phyloP scores from a whole-genome alignment of 305 asterid species.

The Fraxinus sp. region DNA sequence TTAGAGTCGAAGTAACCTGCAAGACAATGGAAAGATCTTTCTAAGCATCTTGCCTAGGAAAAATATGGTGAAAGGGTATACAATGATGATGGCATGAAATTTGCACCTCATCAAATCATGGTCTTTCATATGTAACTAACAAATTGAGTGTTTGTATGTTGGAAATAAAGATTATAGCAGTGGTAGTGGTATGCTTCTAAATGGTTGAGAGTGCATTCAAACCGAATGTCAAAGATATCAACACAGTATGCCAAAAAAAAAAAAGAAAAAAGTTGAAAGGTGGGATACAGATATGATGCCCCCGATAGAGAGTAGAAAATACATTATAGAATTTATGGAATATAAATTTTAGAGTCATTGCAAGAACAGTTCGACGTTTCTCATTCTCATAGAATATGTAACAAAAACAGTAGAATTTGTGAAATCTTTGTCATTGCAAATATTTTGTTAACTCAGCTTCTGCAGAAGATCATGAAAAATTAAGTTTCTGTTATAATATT shows the following conservation, averaged over 20 bases:
- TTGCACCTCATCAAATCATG: neutral
- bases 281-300: neutral
- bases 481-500: neutral
- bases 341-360: neutral
- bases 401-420: neutral
- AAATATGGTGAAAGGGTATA: neutral
- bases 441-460: neutral
- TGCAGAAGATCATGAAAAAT: neutral
- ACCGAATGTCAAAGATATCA: neutral
- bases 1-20: slow-evolving; percentile 86
- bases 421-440: neutral
- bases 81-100: neutral
- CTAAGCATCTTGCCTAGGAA: neutral
- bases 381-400: neutral
- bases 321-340: neutral
- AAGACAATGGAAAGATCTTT: slow-evolving; percentile 5
- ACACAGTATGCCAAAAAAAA: neutral
- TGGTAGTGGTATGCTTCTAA: neutral
- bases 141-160: neutral
- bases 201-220: neutral
- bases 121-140: neutral
- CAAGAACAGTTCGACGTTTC: neutral
- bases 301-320: neutral
- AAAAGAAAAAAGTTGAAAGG: neutral
- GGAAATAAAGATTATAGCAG: neutral